phyloP scores from a whole-genome alignment of 192 early-diverging fungal genomes.

The Linnemannia zychae region DNA sequence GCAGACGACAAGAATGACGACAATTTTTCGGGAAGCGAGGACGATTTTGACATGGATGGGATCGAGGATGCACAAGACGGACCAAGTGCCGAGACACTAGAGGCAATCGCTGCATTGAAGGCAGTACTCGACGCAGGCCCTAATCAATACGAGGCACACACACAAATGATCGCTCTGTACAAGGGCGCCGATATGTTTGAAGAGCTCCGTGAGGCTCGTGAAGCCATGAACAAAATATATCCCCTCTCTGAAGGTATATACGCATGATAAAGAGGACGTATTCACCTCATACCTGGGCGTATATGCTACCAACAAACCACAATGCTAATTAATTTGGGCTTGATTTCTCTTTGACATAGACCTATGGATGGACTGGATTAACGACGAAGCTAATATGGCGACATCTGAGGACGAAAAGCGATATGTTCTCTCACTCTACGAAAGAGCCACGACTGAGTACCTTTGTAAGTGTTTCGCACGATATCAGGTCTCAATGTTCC shows the following conservation, averaged over 20 bases:
- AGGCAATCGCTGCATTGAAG: conserved; percentile 22
- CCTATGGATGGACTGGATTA: conserved; percentile 82
- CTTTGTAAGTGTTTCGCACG: conserved; percentile 66
- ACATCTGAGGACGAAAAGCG: conserved; percentile 61
- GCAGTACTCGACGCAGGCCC: conserved; percentile 42
- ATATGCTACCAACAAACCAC: too few relatives aligned
- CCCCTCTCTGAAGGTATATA: conserved; percentile 77
- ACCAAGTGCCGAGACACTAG: conserved; percentile 9
- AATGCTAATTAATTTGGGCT: background rate
- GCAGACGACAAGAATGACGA: background rate
- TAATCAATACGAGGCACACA: conserved; percentile 68
- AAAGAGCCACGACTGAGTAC: conserved; percentile 73
- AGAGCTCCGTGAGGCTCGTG: conserved; percentile 66
- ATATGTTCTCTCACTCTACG: conserved; percentile 65
- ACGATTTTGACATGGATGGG: conserved; percentile 32
- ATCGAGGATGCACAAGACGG: conserved; percentile 1
- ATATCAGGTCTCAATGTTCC: background rate
- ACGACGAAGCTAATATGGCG: conserved; percentile 70
- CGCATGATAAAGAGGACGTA: background rate
- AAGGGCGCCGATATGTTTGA: conserved; percentile 57
- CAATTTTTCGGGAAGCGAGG: conserved; percentile 22
- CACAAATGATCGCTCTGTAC: conserved; percentile 60
- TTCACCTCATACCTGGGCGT: background rate
- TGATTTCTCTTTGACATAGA: conserved; percentile 55
- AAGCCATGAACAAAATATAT: conserved; percentile 68